Base-by-base conservation (phyloP, 345 rosid genomes). In the Psidium guajava region DNA sequence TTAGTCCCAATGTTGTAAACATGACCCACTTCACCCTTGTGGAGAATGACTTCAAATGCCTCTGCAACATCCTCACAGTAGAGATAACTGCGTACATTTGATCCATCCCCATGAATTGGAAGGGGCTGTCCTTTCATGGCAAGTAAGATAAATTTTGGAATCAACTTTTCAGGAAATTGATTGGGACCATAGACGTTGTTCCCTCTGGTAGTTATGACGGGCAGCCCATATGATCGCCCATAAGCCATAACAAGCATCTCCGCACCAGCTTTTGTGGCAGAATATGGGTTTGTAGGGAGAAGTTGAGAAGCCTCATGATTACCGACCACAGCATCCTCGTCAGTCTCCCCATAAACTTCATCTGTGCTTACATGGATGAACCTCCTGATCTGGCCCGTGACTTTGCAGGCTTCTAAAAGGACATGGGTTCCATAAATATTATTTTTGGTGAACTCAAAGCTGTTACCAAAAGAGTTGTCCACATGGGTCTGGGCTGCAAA, bases 241-340 rank as follows among this genome's bases (percentile, higher is more conserved):
- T 91, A 91, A 22, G 92, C 92, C 92, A 91, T 91, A 36, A 91
- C 92, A 82, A 91, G 92, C 92, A 91, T 91, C 58, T 91, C 92
- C 11, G 92, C 92, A 11, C 92, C 92, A 55, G 91, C 92, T 87
- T 91, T 91, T 27, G 92, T 89, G 58, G 92, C 92, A 59, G 92
- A 91, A 58, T 91, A 91, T 8, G 92, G 92, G 82, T 91, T 91
- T 2, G 92, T 91, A 3, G 92, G 92, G 40, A 91, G 91, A 16
- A 91, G 91, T 83, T 91, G 91, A 51, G 92, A 91, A 54, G 92
- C 92, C 85, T 91, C 92, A 32, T 89, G 91, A 69, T 91, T 91
- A 84, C 92, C 92, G 54, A 89, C 92, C 40, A 91, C 88, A 24
- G 92, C 91, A 86, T 91, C 92, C 85, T 89, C 92, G 21, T 91